Evolutionary conservation across 257 asterid genomes (phyloP).

Genomic region (Primulina tabacum): DNA sequence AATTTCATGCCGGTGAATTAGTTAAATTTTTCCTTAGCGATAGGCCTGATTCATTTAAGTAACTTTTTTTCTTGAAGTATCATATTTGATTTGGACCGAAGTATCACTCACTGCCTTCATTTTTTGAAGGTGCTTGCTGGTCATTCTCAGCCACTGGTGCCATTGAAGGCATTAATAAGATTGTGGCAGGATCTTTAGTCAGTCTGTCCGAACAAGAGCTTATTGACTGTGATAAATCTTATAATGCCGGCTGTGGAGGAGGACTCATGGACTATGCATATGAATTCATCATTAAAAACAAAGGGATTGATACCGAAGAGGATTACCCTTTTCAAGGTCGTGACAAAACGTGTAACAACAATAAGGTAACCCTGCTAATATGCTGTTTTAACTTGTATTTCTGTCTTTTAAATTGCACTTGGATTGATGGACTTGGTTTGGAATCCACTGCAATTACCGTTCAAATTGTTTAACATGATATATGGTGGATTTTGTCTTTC

Average conservation of each 20-base stretch:
- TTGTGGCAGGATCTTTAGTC: conserved; percentile 68
- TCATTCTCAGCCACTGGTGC: conserved; percentile 98
- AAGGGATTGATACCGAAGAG: conserved; percentile 81
- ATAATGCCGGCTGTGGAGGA: conserved; percentile 79
- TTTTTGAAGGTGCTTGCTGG: conserved; percentile 86
- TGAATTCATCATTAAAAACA: conserved; percentile 59
- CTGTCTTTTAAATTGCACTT: neutral
- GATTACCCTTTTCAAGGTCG: conserved; percentile 73
- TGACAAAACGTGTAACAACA: conserved; percentile 55
- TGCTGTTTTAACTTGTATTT: neutral
- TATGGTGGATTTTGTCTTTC: no score
- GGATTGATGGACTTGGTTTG: neutral
- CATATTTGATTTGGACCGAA: no score
- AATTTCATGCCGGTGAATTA: neutral
- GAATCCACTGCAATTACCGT: neutral
- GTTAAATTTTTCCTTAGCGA: neutral
- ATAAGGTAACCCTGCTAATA: conserved; percentile 44
- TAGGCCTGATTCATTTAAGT: neutral
- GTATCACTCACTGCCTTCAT: neutral
- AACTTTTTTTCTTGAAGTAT: neutral
- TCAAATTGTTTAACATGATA: no score
- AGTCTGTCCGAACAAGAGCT: conserved; percentile 96
- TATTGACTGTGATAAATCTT: conserved; percentile 79
- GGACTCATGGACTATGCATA: conserved; percentile 92
- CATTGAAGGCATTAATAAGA: conserved; percentile 84